phyloP scores from a whole-genome alignment of 2,329 filamentous ascomycete genomes.

The Penicillium sp. region DNA sequence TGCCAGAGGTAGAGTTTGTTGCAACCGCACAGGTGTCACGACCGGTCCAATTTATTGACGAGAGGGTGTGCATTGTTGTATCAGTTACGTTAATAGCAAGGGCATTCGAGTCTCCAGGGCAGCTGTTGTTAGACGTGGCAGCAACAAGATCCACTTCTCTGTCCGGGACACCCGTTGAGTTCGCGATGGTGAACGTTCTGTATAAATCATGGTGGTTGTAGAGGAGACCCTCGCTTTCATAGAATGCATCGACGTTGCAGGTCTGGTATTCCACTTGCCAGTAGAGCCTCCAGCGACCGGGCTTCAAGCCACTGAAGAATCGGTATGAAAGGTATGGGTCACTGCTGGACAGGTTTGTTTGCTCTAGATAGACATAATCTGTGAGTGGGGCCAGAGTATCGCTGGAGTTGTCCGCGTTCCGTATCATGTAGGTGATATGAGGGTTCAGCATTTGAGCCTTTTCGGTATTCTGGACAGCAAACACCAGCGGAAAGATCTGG shows the following conservation, averaged over 20 bases:
- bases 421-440: conserved; percentile 4
- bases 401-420: no score
- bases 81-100: conserved; percentile 17
- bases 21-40: conserved; percentile 8
- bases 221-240: background rate
- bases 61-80: background rate
- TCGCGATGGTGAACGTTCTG: conserved; percentile 6
- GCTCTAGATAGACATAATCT: no score
- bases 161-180: conserved; percentile 5
- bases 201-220: no score
- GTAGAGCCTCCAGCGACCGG: conserved; percentile 8
- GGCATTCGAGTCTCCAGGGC: conserved; percentile 16
- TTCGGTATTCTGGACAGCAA: conserved; percentile 25
- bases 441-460: conserved; percentile 20
- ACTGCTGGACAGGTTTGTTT: conserved; percentile 16
- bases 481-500: conserved; percentile 24
- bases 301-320: background rate
- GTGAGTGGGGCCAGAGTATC: no score
- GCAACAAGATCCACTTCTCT: conserved; percentile 20
- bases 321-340: conserved; percentile 19
- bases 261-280: conserved; percentile 19
- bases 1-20: background rate
- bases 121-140: conserved; percentile 20
- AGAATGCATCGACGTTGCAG: conserved; percentile 18
- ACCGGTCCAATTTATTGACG: background rate